These are phyloP conservation scores for Batkoa obscura DNA, from an alignment of 371 early-diverging fungal genomes.

Conservation along the genomic window DNA sequence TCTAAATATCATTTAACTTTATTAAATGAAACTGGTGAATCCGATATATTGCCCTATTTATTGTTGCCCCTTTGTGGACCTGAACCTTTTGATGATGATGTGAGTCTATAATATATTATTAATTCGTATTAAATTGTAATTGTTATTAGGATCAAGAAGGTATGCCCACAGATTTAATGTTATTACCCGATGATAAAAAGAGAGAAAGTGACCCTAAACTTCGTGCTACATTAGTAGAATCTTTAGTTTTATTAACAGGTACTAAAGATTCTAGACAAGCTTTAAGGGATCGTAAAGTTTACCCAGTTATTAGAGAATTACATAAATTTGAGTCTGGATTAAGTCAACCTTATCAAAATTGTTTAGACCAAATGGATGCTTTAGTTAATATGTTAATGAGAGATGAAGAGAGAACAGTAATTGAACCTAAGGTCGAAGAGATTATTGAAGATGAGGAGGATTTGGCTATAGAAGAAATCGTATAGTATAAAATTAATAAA, in stretches of 20 bases:
- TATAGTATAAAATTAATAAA: no score
- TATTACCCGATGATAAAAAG: conserved; percentile 63
- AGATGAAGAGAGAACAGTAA: conserved; percentile 31
- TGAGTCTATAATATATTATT: conserved; percentile 9
- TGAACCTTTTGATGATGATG: conserved; percentile 74
- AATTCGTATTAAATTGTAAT: not conserved
- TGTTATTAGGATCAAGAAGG: conserved; percentile 65
- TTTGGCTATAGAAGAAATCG: not conserved
- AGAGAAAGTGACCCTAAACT: conserved; percentile 67
- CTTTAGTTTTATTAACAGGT: conserved; percentile 51
- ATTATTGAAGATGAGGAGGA: not conserved
- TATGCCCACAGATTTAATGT: conserved; percentile 82
- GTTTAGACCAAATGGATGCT: conserved; percentile 45
- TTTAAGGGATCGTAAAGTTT: conserved; percentile 61
- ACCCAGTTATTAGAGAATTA: conserved; percentile 64
- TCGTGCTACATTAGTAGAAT: conserved; percentile 51
- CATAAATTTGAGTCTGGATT: conserved; percentile 52
- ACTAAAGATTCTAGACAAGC: conserved; percentile 60
- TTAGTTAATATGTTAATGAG: conserved; percentile 75
- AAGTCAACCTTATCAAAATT: conserved; percentile 10
- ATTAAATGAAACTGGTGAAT: conserved; percentile 37
- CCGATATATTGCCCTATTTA: conserved; percentile 68
- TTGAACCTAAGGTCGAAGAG: not conserved
- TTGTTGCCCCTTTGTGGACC: conserved; percentile 79
- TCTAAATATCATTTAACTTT: conserved; percentile 34